A percentile compares a stretch with the other conserved stretches of the same genome.
Conservation (phyloP, 768 basidiomycete genomes). For the Lactarius pseudohatsudake region DNA sequence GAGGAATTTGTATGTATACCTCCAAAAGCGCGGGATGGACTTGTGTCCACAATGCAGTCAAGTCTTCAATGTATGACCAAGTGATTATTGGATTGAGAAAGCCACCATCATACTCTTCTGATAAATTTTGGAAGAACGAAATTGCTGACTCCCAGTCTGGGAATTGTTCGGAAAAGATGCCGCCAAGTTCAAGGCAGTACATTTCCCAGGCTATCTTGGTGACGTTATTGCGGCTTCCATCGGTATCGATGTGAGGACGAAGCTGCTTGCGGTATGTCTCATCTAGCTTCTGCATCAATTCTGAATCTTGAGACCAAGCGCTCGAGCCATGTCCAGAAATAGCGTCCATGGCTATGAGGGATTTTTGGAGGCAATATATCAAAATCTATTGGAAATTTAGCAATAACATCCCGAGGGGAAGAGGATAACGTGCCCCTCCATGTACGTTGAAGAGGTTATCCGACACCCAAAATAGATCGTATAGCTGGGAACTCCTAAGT, state of each 20-base stretch:
- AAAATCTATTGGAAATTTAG: constrained; percentile 9
- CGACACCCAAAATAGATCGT: constrained; percentile 17
- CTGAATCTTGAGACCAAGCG: constrained; percentile 1
- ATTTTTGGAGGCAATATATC: constrained; percentile 14
- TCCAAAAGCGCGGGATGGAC: constrained; percentile 16
- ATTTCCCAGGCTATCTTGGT: constrained; percentile 1
- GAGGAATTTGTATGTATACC: background rate
- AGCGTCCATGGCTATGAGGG: background rate
- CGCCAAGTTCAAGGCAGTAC: constrained; percentile 15
- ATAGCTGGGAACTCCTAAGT: constrained; percentile 13
- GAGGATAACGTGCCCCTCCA: constrained; percentile 14
- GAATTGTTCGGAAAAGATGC: constrained; percentile 9
- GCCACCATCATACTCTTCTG: background rate
- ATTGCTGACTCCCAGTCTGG: background rate
- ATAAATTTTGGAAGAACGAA: constrained; percentile 5
- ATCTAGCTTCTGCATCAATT: constrained; percentile 14
- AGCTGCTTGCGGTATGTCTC: constrained; percentile 1
- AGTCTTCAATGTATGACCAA: constrained; percentile 13
- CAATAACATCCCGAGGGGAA: background rate
- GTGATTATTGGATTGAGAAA: constrained; percentile 13
- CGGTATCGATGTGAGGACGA: background rate
- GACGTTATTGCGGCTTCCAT: background rate
- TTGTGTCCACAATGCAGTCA: background rate
- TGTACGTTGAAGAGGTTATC: constrained; percentile 22
- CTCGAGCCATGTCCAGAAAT: constrained; percentile 1